Percentiles rank a stretch among this genome's conserved stretches.
These are phyloP conservation scores for Exsudoporus frostii DNA, from an alignment of 768 basidiomycete species.

Conservation along the genomic window DNA sequence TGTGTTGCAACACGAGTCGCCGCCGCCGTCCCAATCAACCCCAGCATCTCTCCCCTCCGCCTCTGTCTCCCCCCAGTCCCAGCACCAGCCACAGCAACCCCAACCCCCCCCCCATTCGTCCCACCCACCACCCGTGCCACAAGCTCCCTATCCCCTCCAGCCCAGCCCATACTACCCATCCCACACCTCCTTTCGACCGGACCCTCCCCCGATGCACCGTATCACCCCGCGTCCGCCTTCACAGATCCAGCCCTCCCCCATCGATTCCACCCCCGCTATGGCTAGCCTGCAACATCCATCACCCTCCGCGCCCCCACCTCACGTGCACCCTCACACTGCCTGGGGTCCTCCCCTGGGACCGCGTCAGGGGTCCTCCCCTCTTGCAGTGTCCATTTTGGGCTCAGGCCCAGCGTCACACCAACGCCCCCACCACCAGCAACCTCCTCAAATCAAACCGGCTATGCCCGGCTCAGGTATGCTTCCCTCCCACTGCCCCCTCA, in stretches of 20 bases:
- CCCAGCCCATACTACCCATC: slow-evolving; percentile 19
- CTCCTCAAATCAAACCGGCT: slow-evolving; percentile 31
- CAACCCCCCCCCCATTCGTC: slow-evolving; percentile 15
- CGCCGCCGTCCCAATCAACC: slow-evolving; percentile 28
- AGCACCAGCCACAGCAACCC: slow-evolving; percentile 30
- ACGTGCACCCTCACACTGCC: slow-evolving; percentile 30
- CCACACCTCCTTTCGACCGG: slow-evolving; percentile 15
- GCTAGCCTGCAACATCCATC: slow-evolving; percentile 33
- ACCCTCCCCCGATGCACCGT: slow-evolving; percentile 24
- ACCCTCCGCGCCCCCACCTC: slow-evolving; percentile 27
- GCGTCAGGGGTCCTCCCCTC: slow-evolving; percentile 34
- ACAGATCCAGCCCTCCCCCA: slow-evolving; percentile 26
- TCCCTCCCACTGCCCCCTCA: not conserved
- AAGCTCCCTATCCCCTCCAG: slow-evolving; percentile 24
- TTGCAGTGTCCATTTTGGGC: slow-evolving; percentile 25
- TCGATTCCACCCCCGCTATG: slow-evolving; percentile 32
- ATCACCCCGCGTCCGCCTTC: slow-evolving; percentile 33
- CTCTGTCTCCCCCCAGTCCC: slow-evolving; percentile 33
- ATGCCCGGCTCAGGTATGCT: slow-evolving; percentile 31
- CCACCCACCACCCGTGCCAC: slow-evolving; percentile 15
- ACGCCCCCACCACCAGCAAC: slow-evolving; percentile 28
- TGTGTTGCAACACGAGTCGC: slow-evolving; percentile 22
- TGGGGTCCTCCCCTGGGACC: slow-evolving; percentile 32
- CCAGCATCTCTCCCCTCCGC: slow-evolving; percentile 22
- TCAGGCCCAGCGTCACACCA: slow-evolving; percentile 21